phyloP scores from a whole-genome alignment of 257 asterid genomes.

The Dorcoceras hygrometricum region DNA sequence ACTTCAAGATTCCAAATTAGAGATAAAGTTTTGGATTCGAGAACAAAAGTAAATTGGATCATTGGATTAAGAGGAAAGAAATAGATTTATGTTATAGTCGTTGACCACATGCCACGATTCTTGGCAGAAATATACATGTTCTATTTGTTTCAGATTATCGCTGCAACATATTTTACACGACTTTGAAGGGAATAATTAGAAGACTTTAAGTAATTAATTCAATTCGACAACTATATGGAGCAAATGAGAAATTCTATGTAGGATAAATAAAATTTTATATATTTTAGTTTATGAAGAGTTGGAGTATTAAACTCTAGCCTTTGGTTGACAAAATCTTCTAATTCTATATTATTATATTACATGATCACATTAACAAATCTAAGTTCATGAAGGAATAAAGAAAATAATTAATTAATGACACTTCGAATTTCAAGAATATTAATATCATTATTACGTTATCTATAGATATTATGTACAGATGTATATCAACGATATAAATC shows the following conservation, averaged over 20 bases:
- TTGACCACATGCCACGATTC: constrained; percentile 20
- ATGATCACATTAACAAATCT: too few species aligned
- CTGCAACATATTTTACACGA: background rate
- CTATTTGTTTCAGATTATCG: background rate
- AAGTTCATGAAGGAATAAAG: too few species aligned
- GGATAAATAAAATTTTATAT: background rate
- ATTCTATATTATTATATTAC: too few species aligned
- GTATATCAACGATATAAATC: too few species aligned
- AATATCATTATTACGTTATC: too few species aligned
- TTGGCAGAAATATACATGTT: constrained; percentile 9
- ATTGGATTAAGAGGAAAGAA: constrained; percentile 13
- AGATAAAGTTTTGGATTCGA: too few species aligned
- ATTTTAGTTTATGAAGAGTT: background rate
- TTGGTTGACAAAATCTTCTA: background rate
- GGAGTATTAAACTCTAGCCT: background rate
- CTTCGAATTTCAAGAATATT: background rate
- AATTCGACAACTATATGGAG: background rate
- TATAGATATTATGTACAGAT: too few species aligned
- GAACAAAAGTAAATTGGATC: background rate
- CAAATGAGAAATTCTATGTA: too few species aligned
- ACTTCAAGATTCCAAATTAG: too few species aligned
- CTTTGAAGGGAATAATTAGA: background rate
- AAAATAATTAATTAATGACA: too few species aligned
- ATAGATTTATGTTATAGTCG: constrained; percentile 23
- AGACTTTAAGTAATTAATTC: background rate